Base-by-base conservation (phyloP, 192 early-diverging fungal genomes). In the Rhizophagus clarus region DNA sequence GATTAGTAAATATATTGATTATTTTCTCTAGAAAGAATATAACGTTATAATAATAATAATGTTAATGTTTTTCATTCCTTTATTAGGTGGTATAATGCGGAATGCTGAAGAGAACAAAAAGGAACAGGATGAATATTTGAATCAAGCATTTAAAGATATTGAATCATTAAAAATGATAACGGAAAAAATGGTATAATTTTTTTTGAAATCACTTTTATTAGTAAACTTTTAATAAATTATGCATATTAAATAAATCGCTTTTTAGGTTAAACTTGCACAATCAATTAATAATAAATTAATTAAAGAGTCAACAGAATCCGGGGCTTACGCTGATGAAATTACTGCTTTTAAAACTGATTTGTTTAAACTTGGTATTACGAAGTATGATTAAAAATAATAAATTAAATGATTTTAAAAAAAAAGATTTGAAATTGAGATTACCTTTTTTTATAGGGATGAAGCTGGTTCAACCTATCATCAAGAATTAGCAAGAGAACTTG, bases 311-410 rank as follows among this genome's bases (percentile, higher is more conserved):
- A 37, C 28, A 6, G 84, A 78, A 26, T 68, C 81, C 20, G 77
- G 84, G 26, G 73, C 51, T n/a, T 80, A 24, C 9, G 73, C 83
- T 24, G 83, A 83, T 31, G 90, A 92, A 20, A 81, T 85, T 2
- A 81, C 84, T 1, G 86, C 87, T 2, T 91, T 95, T 62, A 88
- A 86, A 40, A 89, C 85, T 17, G 94, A 95, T 77, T 83, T 98
- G 34, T 82, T 95, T n/a, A 93, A 96, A 74, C 90, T 99, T 61
- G 98, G 98, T 47, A 96, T 99, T 22, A 99, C 98, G 31, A 93
- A 88, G 91, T 94, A 85, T 56, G 85, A 83, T 66, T 61, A 22
- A 64, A 56, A 61, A 22, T 68, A 22, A 26, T 40, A 1, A 14
- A 61, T 66, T 61, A 2, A 20, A 5, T 0, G 4, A 22, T 56